These are phyloP conservation scores for Neofusicoccum kwambonambiense DNA, from an alignment of 2,329 filamentous ascomycete species.

Conservation along the genomic window DNA sequence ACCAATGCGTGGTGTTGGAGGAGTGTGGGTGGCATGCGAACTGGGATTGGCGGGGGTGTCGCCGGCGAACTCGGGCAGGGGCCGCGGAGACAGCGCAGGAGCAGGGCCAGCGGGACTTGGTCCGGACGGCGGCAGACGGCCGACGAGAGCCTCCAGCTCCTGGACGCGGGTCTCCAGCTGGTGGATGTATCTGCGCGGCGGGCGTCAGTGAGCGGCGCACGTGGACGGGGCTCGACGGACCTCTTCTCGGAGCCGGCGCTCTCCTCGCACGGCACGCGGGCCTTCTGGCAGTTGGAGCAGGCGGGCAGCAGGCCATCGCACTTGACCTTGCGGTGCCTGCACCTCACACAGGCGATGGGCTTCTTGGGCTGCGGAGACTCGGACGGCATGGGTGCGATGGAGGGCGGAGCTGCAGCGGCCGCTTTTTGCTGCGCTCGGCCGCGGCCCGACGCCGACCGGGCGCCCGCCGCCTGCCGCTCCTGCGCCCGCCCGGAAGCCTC, in stretches of 20 bases:
- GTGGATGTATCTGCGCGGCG: not conserved
- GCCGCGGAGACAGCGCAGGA: not conserved
- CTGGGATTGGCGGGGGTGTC: not conserved
- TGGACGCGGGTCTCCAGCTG: not conserved
- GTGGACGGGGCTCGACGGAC: not conserved
- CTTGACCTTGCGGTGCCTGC: slow-evolving; percentile 9
- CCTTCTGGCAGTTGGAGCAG: slow-evolving; percentile 6
- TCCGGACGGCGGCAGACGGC: not conserved
- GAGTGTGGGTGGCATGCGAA: not conserved
- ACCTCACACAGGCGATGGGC: not conserved
- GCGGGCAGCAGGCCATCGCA: slow-evolving; percentile 8
- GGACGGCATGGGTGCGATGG: slow-evolving; percentile 4
- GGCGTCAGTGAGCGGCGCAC: not conserved
- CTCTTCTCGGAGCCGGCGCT: not conserved
- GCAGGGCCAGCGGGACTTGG: not conserved
- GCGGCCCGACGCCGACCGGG: not conserved
- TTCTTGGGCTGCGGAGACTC: not conserved
- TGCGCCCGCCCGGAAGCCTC: too few species aligned
- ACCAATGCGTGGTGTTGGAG: not conserved
- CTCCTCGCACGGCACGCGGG: slow-evolving; percentile 9
- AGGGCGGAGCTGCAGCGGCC: not conserved
- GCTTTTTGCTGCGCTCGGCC: not conserved
- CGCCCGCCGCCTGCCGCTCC: too few species aligned
- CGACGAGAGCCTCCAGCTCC: not conserved
- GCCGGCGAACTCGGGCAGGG: not conserved